Base-by-base conservation (phyloP, 2,329 filamentous ascomycete species). In the Trichothecium sympodiale region DNA sequence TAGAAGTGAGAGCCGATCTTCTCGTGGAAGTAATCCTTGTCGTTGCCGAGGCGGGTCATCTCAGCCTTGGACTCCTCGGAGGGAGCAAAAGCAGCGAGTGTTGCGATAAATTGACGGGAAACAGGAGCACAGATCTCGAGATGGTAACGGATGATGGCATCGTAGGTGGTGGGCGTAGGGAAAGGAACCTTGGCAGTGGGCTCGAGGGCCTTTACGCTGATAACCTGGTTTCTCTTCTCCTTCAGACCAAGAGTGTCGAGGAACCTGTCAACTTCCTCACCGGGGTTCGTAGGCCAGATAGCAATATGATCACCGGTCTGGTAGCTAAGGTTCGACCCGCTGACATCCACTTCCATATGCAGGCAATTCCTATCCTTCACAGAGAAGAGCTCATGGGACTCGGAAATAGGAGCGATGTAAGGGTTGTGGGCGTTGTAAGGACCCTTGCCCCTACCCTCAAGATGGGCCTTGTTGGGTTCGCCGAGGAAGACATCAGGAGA, bases 221-320 rank as follows among this genome's bases (percentile, higher is more conserved):
- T 79, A 38, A 96, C 89, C 1, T 70, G 71, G 60, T 94, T 65
- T 41, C 81, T 77, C 67, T 94, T 94, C 17, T 77, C 69, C 34
- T 67, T 63, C 29, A 95, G 73, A 43, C 77, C 86, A 44, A 93
- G 71, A 37, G 91, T 71, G 48, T 78, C 71, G 45, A 98, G 65
- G 62, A 98, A 87, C 36, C 86, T 78, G 51, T 96, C 86, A 31
- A 95, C 89, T 59, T 96, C 89, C 44, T 76, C 78, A 39, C 91
- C 91, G 39, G 91, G 71, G 59, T 98, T 98, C 34, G 86, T 94
- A 27, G 93, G 91, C 93, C 93, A 98, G 50, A 98, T 65, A 29
- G 91, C 91, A 53, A 98, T 83, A 60, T 98, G 93, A 55, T 98
- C 93, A 56, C 91, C 91, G 35, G 91, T 98, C 50, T 93, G 86